These are phyloP conservation scores for Fulvia fulva DNA, from an alignment of 2,329 filamentous ascomycete genomes.

Conservation along the genomic window DNA sequence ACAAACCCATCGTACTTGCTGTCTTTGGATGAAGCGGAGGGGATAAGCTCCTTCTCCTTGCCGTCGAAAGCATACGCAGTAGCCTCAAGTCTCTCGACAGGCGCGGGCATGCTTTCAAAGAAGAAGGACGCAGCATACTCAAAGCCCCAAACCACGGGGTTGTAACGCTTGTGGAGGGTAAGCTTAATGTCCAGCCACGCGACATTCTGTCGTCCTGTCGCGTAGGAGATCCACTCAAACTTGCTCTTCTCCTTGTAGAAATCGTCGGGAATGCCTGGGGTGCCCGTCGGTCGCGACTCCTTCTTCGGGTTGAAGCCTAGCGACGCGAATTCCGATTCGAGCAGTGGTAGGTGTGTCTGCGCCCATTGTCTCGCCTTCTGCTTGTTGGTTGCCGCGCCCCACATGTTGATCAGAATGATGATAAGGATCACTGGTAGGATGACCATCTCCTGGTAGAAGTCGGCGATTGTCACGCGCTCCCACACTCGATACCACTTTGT, in stretches of 20 bases:
- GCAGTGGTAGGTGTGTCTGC: constrained; percentile 63
- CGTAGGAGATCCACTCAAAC: constrained; percentile 82
- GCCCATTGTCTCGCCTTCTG: constrained; percentile 78
- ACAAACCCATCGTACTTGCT: constrained; percentile 83
- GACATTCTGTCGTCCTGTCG: constrained; percentile 85
- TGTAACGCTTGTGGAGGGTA: constrained; percentile 79
- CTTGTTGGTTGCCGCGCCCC: constrained; percentile 76
- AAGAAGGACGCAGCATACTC: constrained; percentile 72
- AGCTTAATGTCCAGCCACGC: constrained; percentile 86
- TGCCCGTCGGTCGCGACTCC: constrained; percentile 31
- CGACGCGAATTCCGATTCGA: constrained; percentile 78
- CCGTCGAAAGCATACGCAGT: constrained; percentile 87
- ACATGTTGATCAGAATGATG: constrained; percentile 73
- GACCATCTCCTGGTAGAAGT: constrained; percentile 84
- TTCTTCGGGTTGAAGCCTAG: constrained; percentile 70
- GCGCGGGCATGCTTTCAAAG: constrained; percentile 68
- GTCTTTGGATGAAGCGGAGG: constrained; percentile 53
- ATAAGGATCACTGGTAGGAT: constrained; percentile 72
- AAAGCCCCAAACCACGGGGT: constrained; percentile 64
- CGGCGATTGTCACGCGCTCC: constrained; percentile 76
- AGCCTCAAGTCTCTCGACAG: constrained; percentile 71
- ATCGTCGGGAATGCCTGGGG: constrained; percentile 49
- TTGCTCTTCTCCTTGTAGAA: constrained; percentile 81
- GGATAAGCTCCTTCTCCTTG: constrained; percentile 75
- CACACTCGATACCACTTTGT: constrained; percentile 97